Evolutionary conservation across 2,329 filamentous ascomycete genomes (phyloP), one percentile per base, ranked within the genome.

Genomic region (Bipolaris oryzae): DNA sequence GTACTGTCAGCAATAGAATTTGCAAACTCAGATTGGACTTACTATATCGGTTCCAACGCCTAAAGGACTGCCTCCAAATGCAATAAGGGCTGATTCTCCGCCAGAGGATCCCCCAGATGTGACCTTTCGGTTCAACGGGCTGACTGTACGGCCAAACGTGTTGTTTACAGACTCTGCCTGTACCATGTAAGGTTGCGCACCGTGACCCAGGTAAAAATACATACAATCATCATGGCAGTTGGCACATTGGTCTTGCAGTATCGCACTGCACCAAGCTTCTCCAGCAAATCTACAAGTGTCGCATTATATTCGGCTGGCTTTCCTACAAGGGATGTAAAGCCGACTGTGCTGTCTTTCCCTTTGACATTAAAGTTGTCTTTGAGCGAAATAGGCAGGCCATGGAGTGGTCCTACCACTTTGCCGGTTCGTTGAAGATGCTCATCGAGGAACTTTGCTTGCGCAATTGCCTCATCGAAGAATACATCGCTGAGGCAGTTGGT

Each of bases 171-270:
- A 84, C 69, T 89, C 87, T 11, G 85, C 82, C 67, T 71, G 23
- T 38, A 6, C 25, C 4, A 2, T 45, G 37, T 70, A 16, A 69
- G 56, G 15, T 16, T 25, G 5, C 7, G 4, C 9, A 7, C 21
- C 4, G 37, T 28, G 7, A 9, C 2, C 4, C 11, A 5, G 47
- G 18, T 20, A 15, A 18, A 11, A 23, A 31, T 39, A 67, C 67
- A 20, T 63, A 70, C 68, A 49, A 88, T 87, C 87, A 90, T 89
- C 81, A 89, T 87, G 11, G 85, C 85, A 1, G 85, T 87, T 0
- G 88, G 87, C 2, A 90, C 78, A 63, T 89, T 90, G 0, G 88
- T 90, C 74, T 90, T 90, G 62, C 84, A 82, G 62, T 90, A 88
- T n/a, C 88, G 75, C 0, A 91, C 80, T 1, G 88, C 88, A 1